A percentile compares a stretch with the other conserved stretches of the same genome.
These are phyloP conservation scores for Leccinum cinnamomeum DNA, from an alignment of 1,284 basidiomycete genomes.

Conservation along the genomic window DNA sequence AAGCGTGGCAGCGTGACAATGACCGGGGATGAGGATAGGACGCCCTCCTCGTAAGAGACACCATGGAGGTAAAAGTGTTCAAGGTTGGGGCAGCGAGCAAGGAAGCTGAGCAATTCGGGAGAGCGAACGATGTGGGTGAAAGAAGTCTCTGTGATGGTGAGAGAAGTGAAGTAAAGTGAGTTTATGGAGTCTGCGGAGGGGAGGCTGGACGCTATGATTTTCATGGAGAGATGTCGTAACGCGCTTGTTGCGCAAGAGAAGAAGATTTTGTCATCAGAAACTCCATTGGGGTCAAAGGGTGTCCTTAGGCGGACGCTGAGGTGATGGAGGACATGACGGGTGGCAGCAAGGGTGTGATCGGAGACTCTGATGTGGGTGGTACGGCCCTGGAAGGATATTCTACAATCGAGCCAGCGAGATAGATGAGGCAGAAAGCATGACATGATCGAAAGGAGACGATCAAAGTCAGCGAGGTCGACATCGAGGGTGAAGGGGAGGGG, in stretches of 20 bases:
- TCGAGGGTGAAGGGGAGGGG: conserved; percentile 57
- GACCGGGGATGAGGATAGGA: conserved; percentile 33
- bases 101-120: conserved; percentile 55
- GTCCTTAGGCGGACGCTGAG: conserved; percentile 25
- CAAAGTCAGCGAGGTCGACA: conserved; percentile 47
- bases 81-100: conserved; percentile 57
- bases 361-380: conserved; percentile 20
- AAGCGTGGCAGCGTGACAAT: conserved; percentile 54
- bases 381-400: conserved; percentile 35
- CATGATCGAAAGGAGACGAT: conserved; percentile 59
- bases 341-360: conserved; percentile 20
- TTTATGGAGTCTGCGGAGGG: conserved; percentile 44
- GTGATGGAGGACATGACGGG: conserved; percentile 30
- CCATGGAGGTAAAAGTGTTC: conserved; percentile 57
- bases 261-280: conserved; percentile 35
- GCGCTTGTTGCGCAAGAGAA: conserved; percentile 31
- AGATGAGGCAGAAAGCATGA: conserved; percentile 57
- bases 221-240: conserved; percentile 42
- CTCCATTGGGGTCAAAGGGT: conserved; percentile 30
- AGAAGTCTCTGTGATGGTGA: conserved; percentile 54
- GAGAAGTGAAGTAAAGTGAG: conserved; percentile 53
- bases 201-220: conserved; percentile 44
- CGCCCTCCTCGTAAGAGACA: conserved; percentile 47
- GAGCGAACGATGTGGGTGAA: conserved; percentile 31
- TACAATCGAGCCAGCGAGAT: conserved; percentile 54